These are phyloP conservation scores for Macroventuria anomochaeta DNA, from an alignment of 2,329 filamentous ascomycete species.

Conservation along the genomic window DNA sequence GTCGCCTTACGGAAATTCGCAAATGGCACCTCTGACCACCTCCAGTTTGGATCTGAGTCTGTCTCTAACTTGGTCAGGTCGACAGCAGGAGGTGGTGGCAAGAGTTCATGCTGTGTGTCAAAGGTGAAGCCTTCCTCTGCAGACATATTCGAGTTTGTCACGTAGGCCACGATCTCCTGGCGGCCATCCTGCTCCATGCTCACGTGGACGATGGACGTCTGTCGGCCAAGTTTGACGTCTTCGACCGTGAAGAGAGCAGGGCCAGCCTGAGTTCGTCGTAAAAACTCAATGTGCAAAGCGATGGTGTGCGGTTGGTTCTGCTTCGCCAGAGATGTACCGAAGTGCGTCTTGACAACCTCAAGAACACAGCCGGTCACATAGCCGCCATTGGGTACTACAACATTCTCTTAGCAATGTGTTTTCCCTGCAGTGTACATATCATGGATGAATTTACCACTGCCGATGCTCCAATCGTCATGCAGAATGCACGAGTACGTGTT, in stretches of 20 bases:
- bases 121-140: constrained; percentile 65
- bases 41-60: constrained; percentile 59
- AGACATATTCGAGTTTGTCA: constrained; percentile 68
- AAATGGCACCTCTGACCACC: constrained; percentile 54
- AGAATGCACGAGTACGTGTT: constrained; percentile 66
- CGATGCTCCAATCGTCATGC: constrained; percentile 68
- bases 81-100: constrained; percentile 53
- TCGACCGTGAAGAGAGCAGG: constrained; percentile 64
- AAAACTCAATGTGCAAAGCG: constrained; percentile 69
- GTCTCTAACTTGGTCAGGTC: constrained; percentile 52
- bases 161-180: constrained; percentile 68
- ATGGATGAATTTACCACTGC: constrained; percentile 58
- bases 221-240: constrained; percentile 69
- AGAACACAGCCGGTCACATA: constrained; percentile 70
- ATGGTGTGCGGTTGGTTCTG: constrained; percentile 69
- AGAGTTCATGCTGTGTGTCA: constrained; percentile 61
- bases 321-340: constrained; percentile 62
- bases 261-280: constrained; percentile 67
- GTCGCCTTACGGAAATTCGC: constrained; percentile 58
- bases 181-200: constrained; percentile 63
- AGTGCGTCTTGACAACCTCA: constrained; percentile 65
- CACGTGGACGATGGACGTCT: constrained; percentile 69
- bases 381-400: constrained; percentile 72
- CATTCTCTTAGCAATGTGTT: background rate
- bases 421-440: background rate